These are phyloP conservation scores for Paralagenidium karlingii DNA, from an alignment of 352 stramenopile species.

Conservation along the genomic window DNA sequence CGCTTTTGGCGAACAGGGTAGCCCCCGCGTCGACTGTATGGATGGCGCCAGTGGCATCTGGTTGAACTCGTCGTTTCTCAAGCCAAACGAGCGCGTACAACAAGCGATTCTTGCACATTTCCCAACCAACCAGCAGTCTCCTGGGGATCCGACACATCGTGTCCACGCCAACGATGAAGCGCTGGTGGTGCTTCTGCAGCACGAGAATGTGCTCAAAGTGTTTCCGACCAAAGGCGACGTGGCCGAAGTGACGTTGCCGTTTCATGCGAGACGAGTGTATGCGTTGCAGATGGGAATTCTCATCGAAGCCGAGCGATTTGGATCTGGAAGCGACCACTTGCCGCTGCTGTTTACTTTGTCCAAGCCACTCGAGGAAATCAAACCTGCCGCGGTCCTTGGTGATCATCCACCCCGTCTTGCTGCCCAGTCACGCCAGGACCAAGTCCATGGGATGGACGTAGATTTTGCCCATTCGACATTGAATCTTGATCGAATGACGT, in stretches of 20 bases:
- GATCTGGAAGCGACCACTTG: too few species aligned
- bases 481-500: neutral
- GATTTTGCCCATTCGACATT: neutral
- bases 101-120: neutral
- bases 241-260: slow-evolving; percentile 60
- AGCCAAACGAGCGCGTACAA: neutral
- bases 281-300: slow-evolving; percentile 25
- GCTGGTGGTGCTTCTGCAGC: too few species aligned
- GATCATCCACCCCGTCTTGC: neutral
- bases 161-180: too few species aligned
- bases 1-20: too few species aligned
- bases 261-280: slow-evolving; percentile 48
- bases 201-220: too few species aligned
- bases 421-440: neutral
- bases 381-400: slow-evolving; percentile 25
- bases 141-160: too few species aligned
- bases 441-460: neutral
- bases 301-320: slow-evolving; percentile 27
- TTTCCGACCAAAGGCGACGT: slow-evolving; percentile 48
- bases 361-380: slow-evolving; percentile 67
- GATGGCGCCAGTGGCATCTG: slow-evolving; percentile 1
- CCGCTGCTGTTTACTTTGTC: slow-evolving; percentile 61
- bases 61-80: neutral
- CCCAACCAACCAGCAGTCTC: too few species aligned
- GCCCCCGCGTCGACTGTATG: too few species aligned